Base-by-base conservation (phyloP, 495 filamentous ascomycete genomes). In the Jackrogersella multiformis region DNA sequence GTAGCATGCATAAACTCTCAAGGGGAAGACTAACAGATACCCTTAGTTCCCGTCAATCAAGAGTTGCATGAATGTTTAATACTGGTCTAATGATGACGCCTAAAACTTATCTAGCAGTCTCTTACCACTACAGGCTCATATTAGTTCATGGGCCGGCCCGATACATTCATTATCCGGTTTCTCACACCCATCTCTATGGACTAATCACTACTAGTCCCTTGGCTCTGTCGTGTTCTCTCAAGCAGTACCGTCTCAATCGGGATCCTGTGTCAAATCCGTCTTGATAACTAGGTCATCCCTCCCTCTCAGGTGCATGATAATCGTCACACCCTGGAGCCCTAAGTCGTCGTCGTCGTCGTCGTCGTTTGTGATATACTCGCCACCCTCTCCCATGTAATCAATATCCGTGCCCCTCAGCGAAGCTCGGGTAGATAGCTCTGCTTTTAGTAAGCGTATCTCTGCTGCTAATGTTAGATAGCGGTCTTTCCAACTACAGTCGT, bases 281-380 rank as follows among this genome's bases (percentile, higher is more conserved):
- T 75, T 79, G 41, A 84, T 75, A 36, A 84, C 73, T 58, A 84
- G 59, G 56, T 84, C 81, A 12, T 83, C 81, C 65, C 74, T 77
- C 7, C 73, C 77, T 55, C 68, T 75, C 24, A 80, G 44, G 65
- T 82, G 82, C 68, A 85, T 45, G 2, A 81, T 70, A 59, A 83
- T 77, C 12, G 79, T 84, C 13, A 84, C 57, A 0, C 80, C 80
- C 18, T 76, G 65, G n/a, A 83, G 76, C 20, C 76, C 77, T 23
- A 78, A 58, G 2, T 46, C 21, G 5, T 46, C 42, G 1, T 46
- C 42, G 5, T 46, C 42, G 6, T 70, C 71, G 1, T 70, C 71
- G 1, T 54, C 65, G 5, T 32, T 28, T 16, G 21, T 21, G 2
- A 16, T 20, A 3, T 1, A 57, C 18, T 54, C 57, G 12, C 52